Base-by-base conservation (phyloP, 164 flowering plant species). In the grape (Vitis vinifera) region DNA sequence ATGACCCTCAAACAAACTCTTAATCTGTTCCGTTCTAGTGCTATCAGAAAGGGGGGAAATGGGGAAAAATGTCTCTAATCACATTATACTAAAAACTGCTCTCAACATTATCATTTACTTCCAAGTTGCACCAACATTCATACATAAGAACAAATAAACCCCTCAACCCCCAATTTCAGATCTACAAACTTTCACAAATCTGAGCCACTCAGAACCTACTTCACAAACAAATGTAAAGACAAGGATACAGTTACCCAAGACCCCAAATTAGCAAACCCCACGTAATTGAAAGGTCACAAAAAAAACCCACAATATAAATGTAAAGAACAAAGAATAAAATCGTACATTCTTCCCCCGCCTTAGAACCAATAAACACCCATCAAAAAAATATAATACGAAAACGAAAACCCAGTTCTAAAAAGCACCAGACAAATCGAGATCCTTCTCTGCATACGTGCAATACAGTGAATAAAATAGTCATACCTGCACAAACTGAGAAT, bases 401-500 rank as follows among this genome's bases (percentile, higher is more conserved):
- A 59, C 23, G 9, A 56, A 37, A 50, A 27, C 59, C 68, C 67
- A 55, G 63, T 17, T 49, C 53, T 17, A 13, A 51, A 17, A 57
- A 10, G 58, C 9, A 13, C 44, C 3, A 67, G 16, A 67, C 44
- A 52, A 66, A 52, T 23, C 9, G n/a, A 14, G 17, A 16, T 44
- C 2, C 3, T 23, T 23, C 27, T 1, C 27, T 23, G 27, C 27
- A 23, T 23, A 23, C 0, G 27, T 23, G 27, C 4, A 52, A 9
- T 10, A 50, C 66, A 23, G 9, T 6, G 14, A 47, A 8, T 19
- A 37, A 44, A 51, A 23, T 23, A 58, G 30, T 5, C 62, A 14
- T 27, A 81, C 84, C 83, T 79, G 70, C 8, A 52, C 44, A 66
- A 61, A 10, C 49, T 48, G 72, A 66, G 75, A 71, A n/a, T 58